Conservation (phyloP, 2,329 filamentous ascomycete genomes). For the Decorospora gaudefroyi region DNA sequence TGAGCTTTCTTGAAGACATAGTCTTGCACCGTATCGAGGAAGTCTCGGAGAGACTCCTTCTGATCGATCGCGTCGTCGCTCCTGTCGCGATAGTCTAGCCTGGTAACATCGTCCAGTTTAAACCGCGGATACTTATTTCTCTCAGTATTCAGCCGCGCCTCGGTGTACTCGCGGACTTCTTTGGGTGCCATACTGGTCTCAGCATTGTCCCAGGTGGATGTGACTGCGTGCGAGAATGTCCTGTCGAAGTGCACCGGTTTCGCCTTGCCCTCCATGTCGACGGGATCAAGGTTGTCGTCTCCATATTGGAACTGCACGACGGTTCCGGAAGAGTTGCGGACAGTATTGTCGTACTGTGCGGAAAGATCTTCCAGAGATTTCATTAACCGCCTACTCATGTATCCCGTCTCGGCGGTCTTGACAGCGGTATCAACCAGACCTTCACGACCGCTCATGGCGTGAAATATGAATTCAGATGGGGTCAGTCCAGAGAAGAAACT, state of each 20-base stretch:
- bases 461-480: constrained; percentile 94
- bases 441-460: constrained; percentile 97
- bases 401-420: constrained; percentile 97
- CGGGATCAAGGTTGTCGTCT: constrained; percentile 91
- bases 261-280: constrained; percentile 95
- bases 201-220: constrained; percentile 75
- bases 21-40: constrained; percentile 75
- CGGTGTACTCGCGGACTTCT: constrained; percentile 72
- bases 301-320: constrained; percentile 98
- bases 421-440: constrained; percentile 98
- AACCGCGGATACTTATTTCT: constrained; percentile 58
- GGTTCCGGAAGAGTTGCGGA: constrained; percentile 83
- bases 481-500: constrained; percentile 93
- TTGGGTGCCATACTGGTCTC: constrained; percentile 73
- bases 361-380: constrained; percentile 96
- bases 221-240: constrained; percentile 81
- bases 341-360: constrained; percentile 90
- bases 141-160: constrained; percentile 69
- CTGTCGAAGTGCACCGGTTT: constrained; percentile 90
- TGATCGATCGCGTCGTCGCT: constrained; percentile 63
- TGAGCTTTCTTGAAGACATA: constrained; percentile 69
- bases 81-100: constrained; percentile 70
- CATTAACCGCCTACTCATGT: constrained; percentile 98
- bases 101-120: constrained; percentile 41
- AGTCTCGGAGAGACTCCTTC: constrained; percentile 76